These are phyloP conservation scores for Aspergillus sp. DNA, from an alignment of 2,329 filamentous ascomycete genomes.

Conservation along the genomic window DNA sequence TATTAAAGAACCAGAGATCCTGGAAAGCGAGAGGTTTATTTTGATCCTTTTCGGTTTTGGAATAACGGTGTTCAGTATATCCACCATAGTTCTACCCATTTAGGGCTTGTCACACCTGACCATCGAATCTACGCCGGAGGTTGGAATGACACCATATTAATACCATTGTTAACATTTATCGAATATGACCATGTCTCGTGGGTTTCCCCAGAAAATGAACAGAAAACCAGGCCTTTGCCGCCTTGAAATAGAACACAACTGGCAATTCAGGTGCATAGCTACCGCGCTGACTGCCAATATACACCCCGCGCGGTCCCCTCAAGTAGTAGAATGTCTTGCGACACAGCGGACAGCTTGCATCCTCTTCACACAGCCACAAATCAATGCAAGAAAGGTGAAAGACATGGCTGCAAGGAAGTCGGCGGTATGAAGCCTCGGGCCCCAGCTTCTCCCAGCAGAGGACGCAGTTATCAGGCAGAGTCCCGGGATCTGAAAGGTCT, in stretches of 20 bases:
- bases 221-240: neutral
- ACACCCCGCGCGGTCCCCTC: neutral
- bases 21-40: no score
- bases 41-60: no score
- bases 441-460: neutral
- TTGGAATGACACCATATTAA: no score
- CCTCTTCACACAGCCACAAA: neutral
- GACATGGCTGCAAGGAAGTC: neutral
- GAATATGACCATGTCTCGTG: no score
- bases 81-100: no score
- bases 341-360: neutral
- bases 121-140: no score
- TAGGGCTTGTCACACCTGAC: no score
- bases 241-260: neutral
- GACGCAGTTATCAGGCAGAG: neutral
- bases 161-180: no score
- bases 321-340: neutral
- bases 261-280: neutral
- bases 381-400: neutral
- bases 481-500: neutral
- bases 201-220: neutral
- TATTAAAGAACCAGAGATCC: no score
- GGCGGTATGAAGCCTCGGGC: neutral
- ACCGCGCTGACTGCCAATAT: neutral
- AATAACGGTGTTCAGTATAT: no score